Evolutionary conservation across 2,329 filamentous ascomycete species (phyloP), one percentile per base, ranked within the genome.

Genomic region (Aspergillus versicolor): DNA sequence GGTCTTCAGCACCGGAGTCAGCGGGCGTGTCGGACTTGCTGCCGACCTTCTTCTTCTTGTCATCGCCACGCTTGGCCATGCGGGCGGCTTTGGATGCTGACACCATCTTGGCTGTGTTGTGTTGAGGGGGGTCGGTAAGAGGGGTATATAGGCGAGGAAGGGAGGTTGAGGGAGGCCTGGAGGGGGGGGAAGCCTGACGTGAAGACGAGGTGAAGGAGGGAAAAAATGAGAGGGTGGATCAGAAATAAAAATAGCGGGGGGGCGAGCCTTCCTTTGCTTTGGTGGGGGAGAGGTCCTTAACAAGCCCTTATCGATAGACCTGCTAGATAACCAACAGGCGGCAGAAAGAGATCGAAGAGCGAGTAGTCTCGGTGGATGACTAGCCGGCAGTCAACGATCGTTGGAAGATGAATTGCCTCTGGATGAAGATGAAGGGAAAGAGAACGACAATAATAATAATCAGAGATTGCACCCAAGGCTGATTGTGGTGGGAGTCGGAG

Each of bases 21-120:
- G 88, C 78, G 67, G 86, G 73, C 56, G 82, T 88, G 68, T 88
- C 89, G 69, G 84, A 84, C 78, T 90, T 82, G 57, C 82, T 82
- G 70, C 76, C 81, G 24, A 24, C 24, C 84, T 93, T 84, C 75
- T 82, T 92, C 80, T 90, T 88, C 67, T 44, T 44, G 77, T 90
- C 82, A 54, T 82, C 84, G 72, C 77, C 84, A 73, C 82, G 82
- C 80, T 88, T 88, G 65, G 85, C 85, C 75, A 87, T 73, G 72
- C 85, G 84, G 71, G 85, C 85, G 67, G 85, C 85, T 77, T 88
- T 88, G 60, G 85, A 88, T 71, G 85, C 84, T 70, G 85, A 88
- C 65, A 88, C 84, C 85, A 88, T 88, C 48, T 63, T 77, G 71
- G 59, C 64, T 65, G 59, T 59, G 57, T 52, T 30, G 27, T 30